Evolutionary conservation across 192 early-diverging fungal genomes (phyloP).

Genomic region (Umbelopsis isabellina): DNA sequence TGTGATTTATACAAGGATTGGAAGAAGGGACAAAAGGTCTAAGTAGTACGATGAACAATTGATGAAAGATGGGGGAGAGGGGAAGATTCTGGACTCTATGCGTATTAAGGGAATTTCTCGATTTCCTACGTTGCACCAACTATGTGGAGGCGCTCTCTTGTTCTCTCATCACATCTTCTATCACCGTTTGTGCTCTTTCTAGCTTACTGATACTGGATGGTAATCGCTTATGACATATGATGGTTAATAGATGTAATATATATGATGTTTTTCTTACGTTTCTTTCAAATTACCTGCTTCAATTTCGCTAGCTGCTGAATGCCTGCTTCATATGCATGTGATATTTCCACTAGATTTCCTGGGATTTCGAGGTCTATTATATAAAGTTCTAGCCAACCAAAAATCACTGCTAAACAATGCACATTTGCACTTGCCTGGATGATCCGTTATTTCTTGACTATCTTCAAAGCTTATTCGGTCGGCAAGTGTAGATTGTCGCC

Average conservation of each 20-base stretch:
- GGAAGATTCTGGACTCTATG: not conserved
- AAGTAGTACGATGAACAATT: too few relatives aligned
- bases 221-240: constrained; percentile 27
- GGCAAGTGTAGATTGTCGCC: constrained; percentile 38
- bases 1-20: constrained; percentile 15
- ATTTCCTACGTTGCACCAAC: constrained; percentile 13
- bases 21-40: not conserved
- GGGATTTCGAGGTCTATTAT: not conserved
- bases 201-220: constrained; percentile 40
- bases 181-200: constrained; percentile 40
- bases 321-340: constrained; percentile 19
- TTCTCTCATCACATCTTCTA: constrained; percentile 33
- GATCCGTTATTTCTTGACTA: not conserved
- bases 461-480: constrained; percentile 45
- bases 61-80: not conserved
- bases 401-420: not conserved
- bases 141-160: constrained; percentile 1
- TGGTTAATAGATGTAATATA: not conserved
- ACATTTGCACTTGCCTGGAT: not conserved
- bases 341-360: constrained; percentile 8
- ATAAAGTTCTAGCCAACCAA: not conserved
- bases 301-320: constrained; percentile 8
- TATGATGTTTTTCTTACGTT: not conserved
- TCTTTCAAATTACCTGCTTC: constrained; percentile 19
- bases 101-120: not conserved